phyloP scores from a whole-genome alignment of 768 basidiomycete species.

The Tubosaeta brunneosetosa region DNA sequence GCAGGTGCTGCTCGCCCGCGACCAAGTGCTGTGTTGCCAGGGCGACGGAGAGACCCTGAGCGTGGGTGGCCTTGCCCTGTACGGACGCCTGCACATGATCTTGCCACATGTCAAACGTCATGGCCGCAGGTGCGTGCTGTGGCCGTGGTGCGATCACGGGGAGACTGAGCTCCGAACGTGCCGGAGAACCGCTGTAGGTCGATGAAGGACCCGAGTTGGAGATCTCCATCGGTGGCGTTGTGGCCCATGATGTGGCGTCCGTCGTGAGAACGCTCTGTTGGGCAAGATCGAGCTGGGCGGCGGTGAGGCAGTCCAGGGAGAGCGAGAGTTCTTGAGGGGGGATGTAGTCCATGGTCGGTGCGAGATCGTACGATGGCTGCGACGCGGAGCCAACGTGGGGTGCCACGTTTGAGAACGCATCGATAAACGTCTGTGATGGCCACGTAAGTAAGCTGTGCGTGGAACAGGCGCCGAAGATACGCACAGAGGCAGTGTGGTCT shows the following conservation, averaged over 20 bases:
- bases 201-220: constrained; percentile 36
- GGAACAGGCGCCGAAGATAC: neutral
- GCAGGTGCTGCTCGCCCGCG: neutral
- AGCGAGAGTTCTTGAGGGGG: constrained; percentile 16
- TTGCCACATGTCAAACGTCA: constrained; percentile 20
- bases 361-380: constrained; percentile 12
- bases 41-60: neutral
- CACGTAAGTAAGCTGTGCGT: neutral
- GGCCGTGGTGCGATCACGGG: constrained; percentile 28
- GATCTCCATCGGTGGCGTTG: constrained; percentile 11
- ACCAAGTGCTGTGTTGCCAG: neutral
- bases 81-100: constrained; percentile 1
- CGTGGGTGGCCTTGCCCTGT: neutral
- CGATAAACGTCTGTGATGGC: constrained; percentile 15
- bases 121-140: constrained; percentile 7
- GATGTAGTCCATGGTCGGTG: constrained; percentile 29
- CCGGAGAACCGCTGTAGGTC: constrained; percentile 41
- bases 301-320: constrained; percentile 3
- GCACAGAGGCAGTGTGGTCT: constrained; percentile 15
- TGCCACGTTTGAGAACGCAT: constrained; percentile 22
- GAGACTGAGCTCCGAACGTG: constrained; percentile 26
- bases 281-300: neutral
- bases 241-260: constrained; percentile 7
- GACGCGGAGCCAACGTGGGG: constrained; percentile 14
- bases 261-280: neutral